Evolutionary conservation across 176 grass and related monocot species (phyloP), one percentile per base, ranked within the genome.

Genomic region (Aegilops sharonensis): DNA sequence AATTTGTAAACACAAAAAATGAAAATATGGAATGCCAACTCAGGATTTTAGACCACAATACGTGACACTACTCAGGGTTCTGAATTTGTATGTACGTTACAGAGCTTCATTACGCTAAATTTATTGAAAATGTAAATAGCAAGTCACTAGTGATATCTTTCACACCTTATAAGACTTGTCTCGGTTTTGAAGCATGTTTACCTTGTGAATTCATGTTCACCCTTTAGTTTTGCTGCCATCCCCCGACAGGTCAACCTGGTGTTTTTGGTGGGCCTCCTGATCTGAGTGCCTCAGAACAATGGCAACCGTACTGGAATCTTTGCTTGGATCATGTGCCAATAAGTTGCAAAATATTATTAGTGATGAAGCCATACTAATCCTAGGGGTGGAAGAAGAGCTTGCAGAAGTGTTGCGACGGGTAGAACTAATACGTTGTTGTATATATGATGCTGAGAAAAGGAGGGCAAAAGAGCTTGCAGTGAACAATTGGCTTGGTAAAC

Each of bases 401-500:
- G 78, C 3, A 15, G 76, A 42, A 7, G 48, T 93, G 2, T 37
- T 70, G 5, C 0, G 36, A 24, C 81, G 30, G 7, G 39, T 85
- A 69, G 11, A n/a, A 8, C 74, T 65, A 21, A 72, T 92, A 27
- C 70, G 71, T 3, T 61, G 80, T 5, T 50, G 83, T 59, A 62
- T 89, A 21, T 65, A 45, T 14, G 34, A 70, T 9, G 84, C 84
- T n/a, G 82, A 87, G 54, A 36, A 68, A 3, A 92, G 68, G 62
- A 75, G 75, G n/a, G 76, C 1, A 17, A 23, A 64, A n/a, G 78
- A 88, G 2, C 39, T 11, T 11, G 70, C 32, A 2, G 85, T 72
- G 56, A 40, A 54, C 12, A 82, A 77, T n/a, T 93, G 87, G 91
- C 50, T 87, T 52, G 60, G 35, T 43, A 68, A 90, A 12, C 11